Conservation (phyloP, 768 basidiomycete species). For the Pseudohyphozyma bogoriensis region DNA sequence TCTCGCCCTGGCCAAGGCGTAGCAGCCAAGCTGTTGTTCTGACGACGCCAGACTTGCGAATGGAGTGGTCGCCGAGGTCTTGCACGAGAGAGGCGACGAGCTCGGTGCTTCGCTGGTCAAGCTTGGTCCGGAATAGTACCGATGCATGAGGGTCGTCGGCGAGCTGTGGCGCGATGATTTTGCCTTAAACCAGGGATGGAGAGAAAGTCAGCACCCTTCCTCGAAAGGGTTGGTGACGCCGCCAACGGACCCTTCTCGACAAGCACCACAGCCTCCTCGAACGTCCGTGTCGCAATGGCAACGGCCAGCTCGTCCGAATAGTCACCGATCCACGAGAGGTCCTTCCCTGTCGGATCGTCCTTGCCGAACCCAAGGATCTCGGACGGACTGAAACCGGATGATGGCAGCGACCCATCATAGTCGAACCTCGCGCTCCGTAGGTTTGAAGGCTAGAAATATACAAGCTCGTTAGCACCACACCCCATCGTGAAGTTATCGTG, state of each 20-base stretch:
- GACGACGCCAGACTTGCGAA: slow-evolving; percentile 66
- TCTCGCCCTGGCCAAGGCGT: slow-evolving; percentile 62
- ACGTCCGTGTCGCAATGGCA: slow-evolving; percentile 75
- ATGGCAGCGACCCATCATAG: slow-evolving; percentile 19
- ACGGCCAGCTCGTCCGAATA: slow-evolving; percentile 87
- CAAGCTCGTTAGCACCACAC: background rate
- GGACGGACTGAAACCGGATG: slow-evolving; percentile 18
- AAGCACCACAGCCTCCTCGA: slow-evolving; percentile 73
- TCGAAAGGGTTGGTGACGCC: too few species aligned
- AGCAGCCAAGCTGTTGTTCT: slow-evolving; percentile 61
- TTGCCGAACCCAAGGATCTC: slow-evolving; percentile 37
- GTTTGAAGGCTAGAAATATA: background rate
- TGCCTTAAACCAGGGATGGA: slow-evolving; percentile 43
- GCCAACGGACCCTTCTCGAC: slow-evolving; percentile 65
- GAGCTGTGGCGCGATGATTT: slow-evolving; percentile 37
- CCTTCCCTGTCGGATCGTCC: slow-evolving; percentile 67
- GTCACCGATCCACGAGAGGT: slow-evolving; percentile 77
- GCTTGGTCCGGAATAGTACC: slow-evolving; percentile 27
- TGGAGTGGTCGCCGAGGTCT: slow-evolving; percentile 55
- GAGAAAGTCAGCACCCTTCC: background rate
- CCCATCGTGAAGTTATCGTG: too few species aligned
- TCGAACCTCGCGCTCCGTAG: slow-evolving; percentile 13
- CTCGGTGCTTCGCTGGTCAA: slow-evolving; percentile 27
- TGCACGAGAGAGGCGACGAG: slow-evolving; percentile 31
- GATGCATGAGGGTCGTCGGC: slow-evolving; percentile 21